Percentiles rank a stretch among this genome's conserved stretches.
These are phyloP conservation scores for Pittosporum tobira DNA, from an alignment of 129 eudicot genomes.

Conservation along the genomic window DNA sequence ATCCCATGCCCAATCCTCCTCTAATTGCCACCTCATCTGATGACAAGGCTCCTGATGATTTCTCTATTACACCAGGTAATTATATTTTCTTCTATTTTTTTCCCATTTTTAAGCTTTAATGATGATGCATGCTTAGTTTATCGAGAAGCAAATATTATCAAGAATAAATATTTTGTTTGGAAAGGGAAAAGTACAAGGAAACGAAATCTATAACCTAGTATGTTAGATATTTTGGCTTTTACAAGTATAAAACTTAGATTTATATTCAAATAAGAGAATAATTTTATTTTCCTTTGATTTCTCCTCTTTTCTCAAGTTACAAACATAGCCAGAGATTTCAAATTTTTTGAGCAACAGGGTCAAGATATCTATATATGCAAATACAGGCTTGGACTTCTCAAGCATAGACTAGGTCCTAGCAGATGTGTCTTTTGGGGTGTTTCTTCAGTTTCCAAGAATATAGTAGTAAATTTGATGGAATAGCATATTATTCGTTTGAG, in stretches of 20 bases:
- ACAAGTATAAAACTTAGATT: neutral
- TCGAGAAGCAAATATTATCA: neutral
- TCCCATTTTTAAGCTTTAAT: constrained; percentile 17
- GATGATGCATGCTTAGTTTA: constrained; percentile 17
- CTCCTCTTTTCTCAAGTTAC: neutral
- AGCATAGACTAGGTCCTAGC: neutral
- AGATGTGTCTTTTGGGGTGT: neutral
- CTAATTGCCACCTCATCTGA: constrained; percentile 45
- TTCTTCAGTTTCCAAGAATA: neutral
- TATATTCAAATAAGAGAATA: no score
- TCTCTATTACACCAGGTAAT: constrained; percentile 26
- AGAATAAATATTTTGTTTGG: neutral
- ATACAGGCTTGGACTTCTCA: neutral
- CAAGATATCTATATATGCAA: neutral
- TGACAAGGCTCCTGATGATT: constrained; percentile 14
- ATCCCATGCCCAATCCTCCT: constrained; percentile 4
- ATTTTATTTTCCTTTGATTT: no score
- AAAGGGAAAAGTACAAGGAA: neutral
- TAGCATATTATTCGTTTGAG: no score
- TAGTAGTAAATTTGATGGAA: neutral
- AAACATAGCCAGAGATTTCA: neutral
- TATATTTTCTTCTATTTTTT: constrained; percentile 1
- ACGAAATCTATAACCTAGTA: neutral
- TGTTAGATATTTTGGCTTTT: no score
- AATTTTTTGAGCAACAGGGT: neutral